These are phyloP conservation scores for Prunella vulgaris DNA, from an alignment of 257 asterid genomes.

Conservation along the genomic window DNA sequence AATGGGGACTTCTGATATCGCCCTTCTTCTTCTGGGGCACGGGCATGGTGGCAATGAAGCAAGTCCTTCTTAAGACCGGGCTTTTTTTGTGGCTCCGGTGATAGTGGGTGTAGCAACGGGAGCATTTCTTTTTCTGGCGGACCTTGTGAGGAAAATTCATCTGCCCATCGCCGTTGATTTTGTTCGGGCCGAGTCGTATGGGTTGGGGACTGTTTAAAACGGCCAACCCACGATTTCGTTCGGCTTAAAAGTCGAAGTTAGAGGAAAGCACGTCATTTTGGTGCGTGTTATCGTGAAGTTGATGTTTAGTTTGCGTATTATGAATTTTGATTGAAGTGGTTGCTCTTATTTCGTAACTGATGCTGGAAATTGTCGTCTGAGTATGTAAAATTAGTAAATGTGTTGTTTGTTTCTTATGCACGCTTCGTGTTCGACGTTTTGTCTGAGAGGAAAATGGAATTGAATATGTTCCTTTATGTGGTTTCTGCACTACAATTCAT, in stretches of 20 bases:
- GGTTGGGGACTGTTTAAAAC: slow-evolving; percentile 72
- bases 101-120: slow-evolving; percentile 94
- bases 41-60: slow-evolving; percentile 99
- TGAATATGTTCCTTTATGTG: not conserved
- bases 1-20: slow-evolving; percentile 76
- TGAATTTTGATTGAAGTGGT: not conserved
- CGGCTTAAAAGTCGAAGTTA: slow-evolving; percentile 64
- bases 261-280: slow-evolving; percentile 78
- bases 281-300: slow-evolving; percentile 23
- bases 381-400: not conserved
- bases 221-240: slow-evolving; percentile 63
- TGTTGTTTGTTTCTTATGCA: not conserved
- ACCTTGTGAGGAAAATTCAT: slow-evolving; percentile 64
- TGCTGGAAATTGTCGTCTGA: not conserved
- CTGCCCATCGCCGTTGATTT: slow-evolving; percentile 68
- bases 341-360: not conserved
- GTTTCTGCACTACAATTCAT: too few relatives aligned
- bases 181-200: slow-evolving; percentile 74
- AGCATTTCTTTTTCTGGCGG: slow-evolving; percentile 80
- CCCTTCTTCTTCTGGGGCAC: slow-evolving; percentile 99
- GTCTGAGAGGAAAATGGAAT: not conserved
- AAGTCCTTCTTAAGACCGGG: slow-evolving; percentile 80
- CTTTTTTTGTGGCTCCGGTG: slow-evolving; percentile 68
- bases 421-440: slow-evolving; percentile 9
- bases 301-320: not conserved